Evolutionary conservation across 164 flowering plant species (phyloP).

Genomic region (Liriodendron chinense): DNA sequence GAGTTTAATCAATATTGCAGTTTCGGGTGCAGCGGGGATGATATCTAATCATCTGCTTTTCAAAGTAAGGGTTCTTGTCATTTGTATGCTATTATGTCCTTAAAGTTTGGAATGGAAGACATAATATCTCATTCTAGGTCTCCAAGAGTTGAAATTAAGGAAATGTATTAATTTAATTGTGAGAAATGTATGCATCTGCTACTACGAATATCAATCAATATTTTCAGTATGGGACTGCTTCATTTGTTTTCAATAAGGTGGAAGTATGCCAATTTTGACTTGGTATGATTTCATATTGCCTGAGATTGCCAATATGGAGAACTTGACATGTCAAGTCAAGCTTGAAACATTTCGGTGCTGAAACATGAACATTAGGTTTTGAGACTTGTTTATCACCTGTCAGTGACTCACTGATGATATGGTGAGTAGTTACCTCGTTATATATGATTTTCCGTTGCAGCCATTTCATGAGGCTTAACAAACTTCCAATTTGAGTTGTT

Average conservation of each 20-base stretch:
- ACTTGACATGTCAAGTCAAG: too few relatives aligned
- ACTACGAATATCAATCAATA: background rate
- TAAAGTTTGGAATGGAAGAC: background rate
- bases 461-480: too few relatives aligned
- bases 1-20: conserved; percentile 72
- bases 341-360: too few relatives aligned
- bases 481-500: too few relatives aligned
- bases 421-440: too few relatives aligned
- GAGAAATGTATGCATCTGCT: background rate
- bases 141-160: background rate
- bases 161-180: background rate
- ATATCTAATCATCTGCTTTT: conserved; percentile 95
- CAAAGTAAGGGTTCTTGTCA: conserved; percentile 52
- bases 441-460: too few relatives aligned
- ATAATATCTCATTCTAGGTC: background rate
- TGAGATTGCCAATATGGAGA: background rate
- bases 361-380: too few relatives aligned
- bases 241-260: background rate
- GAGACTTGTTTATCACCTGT: too few relatives aligned
- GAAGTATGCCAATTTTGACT: too few relatives aligned
- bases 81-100: background rate
- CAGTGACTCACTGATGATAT: too few relatives aligned
- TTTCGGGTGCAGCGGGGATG: conserved; percentile 99
- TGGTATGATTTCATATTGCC: background rate
- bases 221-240: background rate